phyloP scores from a whole-genome alignment of 2,329 filamentous ascomycete genomes.

The Nakataea oryzae region DNA sequence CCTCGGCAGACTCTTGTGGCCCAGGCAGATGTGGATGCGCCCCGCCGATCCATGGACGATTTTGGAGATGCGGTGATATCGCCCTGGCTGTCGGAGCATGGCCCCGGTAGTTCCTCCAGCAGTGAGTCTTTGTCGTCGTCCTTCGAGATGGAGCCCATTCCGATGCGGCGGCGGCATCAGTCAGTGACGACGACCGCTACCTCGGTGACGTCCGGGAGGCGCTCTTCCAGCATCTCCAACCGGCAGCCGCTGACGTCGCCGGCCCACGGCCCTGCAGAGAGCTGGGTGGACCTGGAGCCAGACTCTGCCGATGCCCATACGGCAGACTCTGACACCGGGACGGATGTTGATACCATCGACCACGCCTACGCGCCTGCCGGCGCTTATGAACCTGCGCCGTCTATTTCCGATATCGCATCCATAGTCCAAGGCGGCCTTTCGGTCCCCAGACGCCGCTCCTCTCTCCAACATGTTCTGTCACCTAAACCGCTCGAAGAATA shows the following conservation, averaged over 20 bases:
- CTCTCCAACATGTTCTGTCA: not conserved
- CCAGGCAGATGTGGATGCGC: too few relatives aligned
- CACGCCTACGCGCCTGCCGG: not conserved
- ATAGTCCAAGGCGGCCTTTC: not conserved
- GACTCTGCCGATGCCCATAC: slow-evolving; percentile 4
- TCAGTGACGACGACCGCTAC: slow-evolving; percentile 30
- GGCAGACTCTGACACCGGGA: not conserved
- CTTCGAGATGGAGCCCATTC: slow-evolving; percentile 20
- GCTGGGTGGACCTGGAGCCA: slow-evolving; percentile 16
- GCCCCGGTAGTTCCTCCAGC: slow-evolving; percentile 16
- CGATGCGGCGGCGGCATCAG: slow-evolving; percentile 20
- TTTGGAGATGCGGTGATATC: not conserved
- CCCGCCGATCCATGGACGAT: not conserved
- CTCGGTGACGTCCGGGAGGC: slow-evolving; percentile 24
- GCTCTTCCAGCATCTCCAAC: slow-evolving; percentile 15
- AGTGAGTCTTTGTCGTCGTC: slow-evolving; percentile 18
- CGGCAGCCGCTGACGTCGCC: slow-evolving; percentile 3
- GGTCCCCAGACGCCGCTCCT: not conserved
- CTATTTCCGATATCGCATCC: not conserved
- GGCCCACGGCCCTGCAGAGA: slow-evolving; percentile 4
- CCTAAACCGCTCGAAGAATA: not conserved
- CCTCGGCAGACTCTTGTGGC: not conserved
- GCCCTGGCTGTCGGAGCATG: slow-evolving; percentile 4
- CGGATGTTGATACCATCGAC: too few relatives aligned
- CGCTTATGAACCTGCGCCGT: not conserved